Evolutionary conservation across 371 early-diverging fungal species (phyloP).

Genomic region (Coemansia sp.): DNA sequence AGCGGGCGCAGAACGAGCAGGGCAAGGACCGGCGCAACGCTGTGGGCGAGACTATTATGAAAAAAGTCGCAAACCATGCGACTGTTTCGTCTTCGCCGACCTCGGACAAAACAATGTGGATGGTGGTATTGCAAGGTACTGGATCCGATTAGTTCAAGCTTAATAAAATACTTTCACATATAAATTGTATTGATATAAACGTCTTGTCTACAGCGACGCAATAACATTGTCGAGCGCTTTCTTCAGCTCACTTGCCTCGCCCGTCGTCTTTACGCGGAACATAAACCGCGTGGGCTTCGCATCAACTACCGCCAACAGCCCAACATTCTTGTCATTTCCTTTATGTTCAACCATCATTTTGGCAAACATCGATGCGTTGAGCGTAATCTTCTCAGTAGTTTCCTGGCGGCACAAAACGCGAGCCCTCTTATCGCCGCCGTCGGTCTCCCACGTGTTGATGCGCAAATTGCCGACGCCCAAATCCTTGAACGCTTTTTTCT

Average conservation of each 20-base stretch:
- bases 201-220: conserved; percentile 1
- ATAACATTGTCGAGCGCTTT: conserved; percentile 4
- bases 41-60: conserved; percentile 3
- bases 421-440: conserved; percentile 23
- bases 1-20: not conserved
- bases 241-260: not conserved
- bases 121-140: no score
- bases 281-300: conserved; percentile 35
- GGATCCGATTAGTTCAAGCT: no score
- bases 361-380: conserved; percentile 51
- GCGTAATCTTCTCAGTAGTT: conserved; percentile 47
- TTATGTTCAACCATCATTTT: conserved; percentile 42
- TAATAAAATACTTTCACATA: no score
- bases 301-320: conserved; percentile 40
- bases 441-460: conserved; percentile 35
- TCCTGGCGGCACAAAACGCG: conserved; percentile 54
- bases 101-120: not conserved
- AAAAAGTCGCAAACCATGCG: not conserved
- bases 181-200: not conserved
- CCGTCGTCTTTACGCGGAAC: conserved; percentile 42
- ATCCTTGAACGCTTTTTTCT: conserved; percentile 36
- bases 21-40: not conserved
- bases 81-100: not conserved
- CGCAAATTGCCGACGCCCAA: conserved; percentile 50
- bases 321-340: conserved; percentile 44